phyloP scores from a whole-genome alignment of 306 rosid genomes.

The Argentina anserina region DNA sequence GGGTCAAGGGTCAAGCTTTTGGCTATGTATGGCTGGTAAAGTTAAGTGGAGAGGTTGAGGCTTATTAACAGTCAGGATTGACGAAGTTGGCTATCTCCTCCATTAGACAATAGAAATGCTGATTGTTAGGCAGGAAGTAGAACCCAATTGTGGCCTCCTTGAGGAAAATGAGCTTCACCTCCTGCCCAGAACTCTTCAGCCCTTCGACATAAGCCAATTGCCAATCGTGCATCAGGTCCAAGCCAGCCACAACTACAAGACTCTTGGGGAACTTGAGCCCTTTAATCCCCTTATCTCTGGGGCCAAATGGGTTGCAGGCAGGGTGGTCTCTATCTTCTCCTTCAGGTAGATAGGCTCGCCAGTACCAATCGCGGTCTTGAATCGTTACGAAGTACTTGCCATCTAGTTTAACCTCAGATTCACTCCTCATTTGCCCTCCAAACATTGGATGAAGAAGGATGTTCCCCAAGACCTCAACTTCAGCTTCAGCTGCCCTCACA shows the following conservation, averaged over 20 bases:
- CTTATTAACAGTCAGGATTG: constrained; percentile 56
- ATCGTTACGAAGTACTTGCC: constrained; percentile 79
- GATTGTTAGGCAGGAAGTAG: constrained; percentile 90
- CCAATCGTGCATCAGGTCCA: constrained; percentile 89
- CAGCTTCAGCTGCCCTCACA: constrained; percentile 55
- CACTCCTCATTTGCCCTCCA: constrained; percentile 62
- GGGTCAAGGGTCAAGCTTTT: constrained; percentile 53
- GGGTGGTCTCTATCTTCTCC: constrained; percentile 87
- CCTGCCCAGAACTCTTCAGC: constrained; percentile 48
- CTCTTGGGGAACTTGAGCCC: constrained; percentile 69
- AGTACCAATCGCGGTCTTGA: constrained; percentile 91
- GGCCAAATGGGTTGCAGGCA: constrained; percentile 78
- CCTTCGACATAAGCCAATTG: constrained; percentile 76
- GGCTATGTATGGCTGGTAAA: constrained; percentile 59
- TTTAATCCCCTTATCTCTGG: constrained; percentile 46
- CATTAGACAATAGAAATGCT: constrained; percentile 68
- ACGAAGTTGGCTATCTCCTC: constrained; percentile 66
- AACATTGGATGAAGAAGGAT: constrained; percentile 90
- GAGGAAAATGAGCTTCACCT: constrained; percentile 60
- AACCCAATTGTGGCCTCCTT: constrained; percentile 84
- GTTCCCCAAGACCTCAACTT: constrained; percentile 69
- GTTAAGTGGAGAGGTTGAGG: constrained; percentile 33
- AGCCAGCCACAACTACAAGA: constrained; percentile 87
- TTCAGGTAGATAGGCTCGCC: constrained; percentile 86
- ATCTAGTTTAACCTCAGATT: constrained; percentile 59